These are phyloP conservation scores for Russula earlei DNA, from an alignment of 768 basidiomycete genomes.

Conservation along the genomic window DNA sequence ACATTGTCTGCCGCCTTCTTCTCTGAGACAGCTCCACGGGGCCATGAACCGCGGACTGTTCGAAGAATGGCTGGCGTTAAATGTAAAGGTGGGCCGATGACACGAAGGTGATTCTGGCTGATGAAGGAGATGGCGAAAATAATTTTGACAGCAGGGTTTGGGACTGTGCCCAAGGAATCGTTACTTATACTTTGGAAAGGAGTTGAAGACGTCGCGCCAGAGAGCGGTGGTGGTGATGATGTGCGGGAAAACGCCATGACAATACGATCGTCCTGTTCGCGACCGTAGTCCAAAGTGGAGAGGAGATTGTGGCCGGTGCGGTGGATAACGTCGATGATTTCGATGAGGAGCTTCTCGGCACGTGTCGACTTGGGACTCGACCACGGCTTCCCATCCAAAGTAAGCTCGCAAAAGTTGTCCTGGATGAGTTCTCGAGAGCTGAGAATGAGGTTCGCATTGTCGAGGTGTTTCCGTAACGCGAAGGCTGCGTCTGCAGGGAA, in stretches of 20 bases:
- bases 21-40: slow-evolving; percentile 68
- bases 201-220: slow-evolving; percentile 30
- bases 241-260: slow-evolving; percentile 62
- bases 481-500: slow-evolving; percentile 47
- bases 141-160: slow-evolving; percentile 12
- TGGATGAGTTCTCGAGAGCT: slow-evolving; percentile 44
- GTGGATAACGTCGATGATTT: slow-evolving; percentile 54
- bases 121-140: slow-evolving; percentile 68
- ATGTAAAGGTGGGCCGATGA: slow-evolving; percentile 66
- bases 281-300: slow-evolving; percentile 67
- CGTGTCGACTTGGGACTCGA: slow-evolving; percentile 52
- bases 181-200: slow-evolving; percentile 21
- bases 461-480: slow-evolving; percentile 48
- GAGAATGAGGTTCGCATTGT: slow-evolving; percentile 34
- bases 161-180: not conserved
- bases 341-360: slow-evolving; percentile 61
- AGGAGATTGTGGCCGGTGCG: slow-evolving; percentile 54
- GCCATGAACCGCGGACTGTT: slow-evolving; percentile 70
- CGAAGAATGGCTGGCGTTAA: slow-evolving; percentile 75
- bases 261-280: slow-evolving; percentile 64
- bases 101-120: slow-evolving; percentile 58
- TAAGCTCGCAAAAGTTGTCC: slow-evolving; percentile 57
- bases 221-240: slow-evolving; percentile 19
- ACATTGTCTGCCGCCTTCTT: slow-evolving; percentile 63
- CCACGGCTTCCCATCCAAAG: slow-evolving; percentile 66